phyloP scores from a whole-genome alignment of 2,329 filamentous ascomycete species.

The Aspergillus neoniger region DNA sequence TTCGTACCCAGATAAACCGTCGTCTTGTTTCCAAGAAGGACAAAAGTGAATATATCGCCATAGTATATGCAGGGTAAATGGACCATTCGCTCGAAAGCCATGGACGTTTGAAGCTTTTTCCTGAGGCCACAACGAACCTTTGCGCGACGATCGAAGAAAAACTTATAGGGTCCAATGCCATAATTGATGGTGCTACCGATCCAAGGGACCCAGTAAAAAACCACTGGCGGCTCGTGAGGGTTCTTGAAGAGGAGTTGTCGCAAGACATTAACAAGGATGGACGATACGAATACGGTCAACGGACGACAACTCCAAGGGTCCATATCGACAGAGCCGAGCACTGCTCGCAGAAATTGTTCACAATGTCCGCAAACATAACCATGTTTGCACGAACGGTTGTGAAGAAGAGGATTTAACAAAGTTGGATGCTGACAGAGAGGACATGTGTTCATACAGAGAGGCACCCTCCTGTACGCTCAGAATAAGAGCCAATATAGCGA shows the following conservation, averaged over 20 bases:
- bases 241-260: slow-evolving; percentile 79
- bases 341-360: slow-evolving; percentile 48
- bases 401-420: too few species aligned
- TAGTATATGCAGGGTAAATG: slow-evolving; percentile 55
- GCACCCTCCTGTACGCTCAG: too few species aligned
- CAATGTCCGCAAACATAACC: slow-evolving; percentile 54
- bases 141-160: slow-evolving; percentile 65
- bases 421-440: too few species aligned
- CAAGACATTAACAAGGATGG: slow-evolving; percentile 76
- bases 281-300: slow-evolving; percentile 52
- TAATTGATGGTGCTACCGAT: slow-evolving; percentile 91
- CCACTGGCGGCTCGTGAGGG: slow-evolving; percentile 71
- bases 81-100: neutral
- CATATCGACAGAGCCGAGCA: slow-evolving; percentile 50
- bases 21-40: slow-evolving; percentile 84
- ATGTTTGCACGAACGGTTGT: slow-evolving; percentile 36
- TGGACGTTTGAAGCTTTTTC: neutral
- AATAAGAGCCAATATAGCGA: too few species aligned
- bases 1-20: slow-evolving; percentile 80
- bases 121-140: slow-evolving; percentile 60
- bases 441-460: too few species aligned
- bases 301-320: slow-evolving; percentile 45
- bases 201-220: slow-evolving; percentile 68
- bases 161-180: slow-evolving; percentile 76
- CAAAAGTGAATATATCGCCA: slow-evolving; percentile 86